Conservation (phyloP, 164 flowering plant species). For the Piper longum region DNA sequence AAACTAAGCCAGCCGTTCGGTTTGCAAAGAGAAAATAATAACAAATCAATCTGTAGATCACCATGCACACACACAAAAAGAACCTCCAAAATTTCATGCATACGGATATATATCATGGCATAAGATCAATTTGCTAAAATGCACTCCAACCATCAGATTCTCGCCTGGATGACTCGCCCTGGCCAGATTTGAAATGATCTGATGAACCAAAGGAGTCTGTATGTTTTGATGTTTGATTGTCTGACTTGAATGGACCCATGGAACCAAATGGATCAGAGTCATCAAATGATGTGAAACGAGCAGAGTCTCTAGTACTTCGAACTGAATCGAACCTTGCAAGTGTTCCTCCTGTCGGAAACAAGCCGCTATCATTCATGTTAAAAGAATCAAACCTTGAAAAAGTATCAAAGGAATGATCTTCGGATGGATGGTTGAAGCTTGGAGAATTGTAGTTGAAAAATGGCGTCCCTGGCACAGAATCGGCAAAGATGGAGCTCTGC, state of each 20-base stretch:
- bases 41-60: neutral
- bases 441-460: slow-evolving; percentile 43
- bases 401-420: slow-evolving; percentile 49
- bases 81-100: neutral
- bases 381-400: slow-evolving; percentile 65
- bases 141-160: slow-evolving; percentile 47
- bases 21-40: no score
- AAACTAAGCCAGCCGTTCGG: neutral
- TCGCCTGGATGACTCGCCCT: slow-evolving; percentile 22
- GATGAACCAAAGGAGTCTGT: slow-evolving; percentile 71
- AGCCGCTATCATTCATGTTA: slow-evolving; percentile 26
- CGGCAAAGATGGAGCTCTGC: slow-evolving; percentile 42
- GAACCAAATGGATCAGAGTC: slow-evolving; percentile 83
- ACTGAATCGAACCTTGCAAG: slow-evolving; percentile 48
- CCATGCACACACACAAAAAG: neutral
- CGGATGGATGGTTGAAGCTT: slow-evolving; percentile 35
- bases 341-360: slow-evolving; percentile 27
- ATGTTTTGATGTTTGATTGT: slow-evolving; percentile 28
- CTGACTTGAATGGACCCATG: slow-evolving; percentile 67
- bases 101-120: neutral
- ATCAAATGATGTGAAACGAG: slow-evolving; percentile 49
- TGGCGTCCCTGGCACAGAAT: slow-evolving; percentile 72
- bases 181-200: slow-evolving; percentile 60
- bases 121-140: slow-evolving; percentile 17
- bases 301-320: slow-evolving; percentile 27